Evolutionary conservation across 495 filamentous ascomycete species (phyloP).

Genomic region (Penicillium turbatum): DNA sequence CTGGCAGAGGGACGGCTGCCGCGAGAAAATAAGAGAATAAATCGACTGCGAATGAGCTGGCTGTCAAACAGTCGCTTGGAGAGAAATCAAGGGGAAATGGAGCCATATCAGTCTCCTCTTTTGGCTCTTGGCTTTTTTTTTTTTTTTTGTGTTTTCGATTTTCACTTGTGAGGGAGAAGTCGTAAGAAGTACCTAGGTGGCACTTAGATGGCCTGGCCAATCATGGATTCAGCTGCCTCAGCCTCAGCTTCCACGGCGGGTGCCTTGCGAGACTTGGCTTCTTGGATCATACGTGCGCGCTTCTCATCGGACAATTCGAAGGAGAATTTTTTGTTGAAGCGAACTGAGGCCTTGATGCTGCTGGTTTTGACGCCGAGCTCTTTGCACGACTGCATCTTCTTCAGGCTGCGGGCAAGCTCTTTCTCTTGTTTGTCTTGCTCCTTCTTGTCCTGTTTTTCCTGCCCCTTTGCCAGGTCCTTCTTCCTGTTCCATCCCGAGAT

Average conservation of each 20-base stretch:
- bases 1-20: constrained; percentile 5
- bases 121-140: neutral
- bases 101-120: neutral
- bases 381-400: constrained; percentile 49
- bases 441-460: neutral
- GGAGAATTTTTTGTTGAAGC: constrained; percentile 20
- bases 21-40: neutral
- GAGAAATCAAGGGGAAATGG: neutral
- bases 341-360: constrained; percentile 20
- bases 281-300: constrained; percentile 45
- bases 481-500: neutral
- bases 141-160: neutral
- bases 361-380: constrained; percentile 22
- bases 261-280: constrained; percentile 43
- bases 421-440: neutral
- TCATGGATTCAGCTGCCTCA: neutral
- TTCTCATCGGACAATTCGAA: constrained; percentile 50
- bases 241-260: neutral
- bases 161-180: neutral
- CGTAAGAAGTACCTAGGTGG: neutral
- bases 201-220: constrained; percentile 1
- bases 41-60: neutral
- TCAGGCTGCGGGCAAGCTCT: constrained; percentile 28
- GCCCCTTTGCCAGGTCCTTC: constrained; percentile 33
- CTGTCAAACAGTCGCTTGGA: neutral